These are phyloP conservation scores for Ilyonectria mors-panacis DNA, from an alignment of 2,329 filamentous ascomycete species.

Conservation along the genomic window DNA sequence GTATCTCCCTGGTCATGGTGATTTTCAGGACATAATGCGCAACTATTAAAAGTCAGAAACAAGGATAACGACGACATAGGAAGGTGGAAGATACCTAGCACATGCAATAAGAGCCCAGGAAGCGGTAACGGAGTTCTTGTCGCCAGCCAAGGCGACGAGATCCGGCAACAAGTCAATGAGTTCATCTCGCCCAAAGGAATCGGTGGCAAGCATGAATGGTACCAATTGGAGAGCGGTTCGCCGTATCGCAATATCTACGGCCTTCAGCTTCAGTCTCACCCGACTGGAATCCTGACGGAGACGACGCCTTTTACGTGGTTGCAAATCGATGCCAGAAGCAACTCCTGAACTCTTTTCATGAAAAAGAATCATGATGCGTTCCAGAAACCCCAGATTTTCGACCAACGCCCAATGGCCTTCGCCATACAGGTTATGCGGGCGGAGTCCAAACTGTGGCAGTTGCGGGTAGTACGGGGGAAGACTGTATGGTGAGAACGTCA, in stretches of 20 bases:
- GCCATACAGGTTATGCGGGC: constrained; percentile 66
- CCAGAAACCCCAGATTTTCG: constrained; percentile 71
- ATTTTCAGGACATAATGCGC: constrained; percentile 43
- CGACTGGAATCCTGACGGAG: constrained; percentile 60
- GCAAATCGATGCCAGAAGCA: constrained; percentile 54
- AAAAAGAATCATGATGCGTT: constrained; percentile 60
- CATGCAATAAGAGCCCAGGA: constrained; percentile 91
- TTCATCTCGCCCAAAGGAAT: constrained; percentile 64
- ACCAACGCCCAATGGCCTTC: constrained; percentile 74
- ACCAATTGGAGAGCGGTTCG: constrained; percentile 70
- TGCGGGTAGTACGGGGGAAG: constrained; percentile 62
- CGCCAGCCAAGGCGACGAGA: constrained; percentile 72
- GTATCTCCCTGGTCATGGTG: constrained; percentile 56
- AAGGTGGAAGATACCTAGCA: constrained; percentile 70
- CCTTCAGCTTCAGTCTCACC: constrained; percentile 64
- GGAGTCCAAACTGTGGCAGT: constrained; percentile 67
- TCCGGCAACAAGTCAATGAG: constrained; percentile 70
- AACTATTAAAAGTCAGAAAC: constrained; percentile 51
- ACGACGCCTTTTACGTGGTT: constrained; percentile 68
- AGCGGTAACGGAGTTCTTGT: constrained; percentile 77
- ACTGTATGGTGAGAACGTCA: constrained; percentile 70
- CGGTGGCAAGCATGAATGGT: constrained; percentile 68
- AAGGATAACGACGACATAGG: constrained; percentile 19
- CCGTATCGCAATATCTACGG: constrained; percentile 60
- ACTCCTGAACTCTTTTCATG: constrained; percentile 41